Base-by-base conservation (phyloP, 2,329 filamentous ascomycete species). In the Calonectria pauciramosa region DNA sequence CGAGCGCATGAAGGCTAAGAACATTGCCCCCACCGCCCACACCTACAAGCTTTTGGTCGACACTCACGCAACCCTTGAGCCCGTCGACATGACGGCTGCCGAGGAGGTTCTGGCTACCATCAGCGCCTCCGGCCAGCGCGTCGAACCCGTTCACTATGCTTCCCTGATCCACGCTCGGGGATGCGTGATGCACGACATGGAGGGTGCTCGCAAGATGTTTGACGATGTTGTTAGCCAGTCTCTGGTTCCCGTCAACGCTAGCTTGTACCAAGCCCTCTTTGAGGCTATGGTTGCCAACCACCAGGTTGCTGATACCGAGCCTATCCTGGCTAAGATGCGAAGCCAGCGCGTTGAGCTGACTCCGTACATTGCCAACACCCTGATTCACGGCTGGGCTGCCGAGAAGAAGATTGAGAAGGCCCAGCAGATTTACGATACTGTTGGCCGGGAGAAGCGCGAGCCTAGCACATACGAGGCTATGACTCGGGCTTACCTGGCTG, bases 381-480 rank as follows among this genome's bases (percentile, higher is more conserved):
- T 99, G 59, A 99, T 99, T 82, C 96, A 99, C 83, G 97, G 97
- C 77, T 99, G 97, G 96, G 95, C 96, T 28, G 91, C 93, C 18
- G 94, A 94, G 84, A 94, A 94, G 86, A 91, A 97, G 77, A 94
- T 99, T 56, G 86, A 88, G 74, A 96, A 95, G 85, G 95, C 96
- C 23, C 92, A 93, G 82, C 87, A 90, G 30, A 93, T 98, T 75
- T 99, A 98, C 83, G 90, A 94, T 73, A 89, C 91, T n/a, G 93
- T 99, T 4, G 91, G 93, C 11, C 90, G 92, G 34, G 91, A 93
- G 70, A 96, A 93, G 87, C 93, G 97, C 72, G 97, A 99, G 88
- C 97, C 97, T 4, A 98, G 96, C 88, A 99, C 97, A 6, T 99
- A 99, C 85, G 97, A 99, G 87, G 96, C 96, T 51, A 99, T 99